Evolutionary conservation across 805 yeast genomes (phyloP).

Genomic region (Saccharomycopsis javanensis): DNA sequence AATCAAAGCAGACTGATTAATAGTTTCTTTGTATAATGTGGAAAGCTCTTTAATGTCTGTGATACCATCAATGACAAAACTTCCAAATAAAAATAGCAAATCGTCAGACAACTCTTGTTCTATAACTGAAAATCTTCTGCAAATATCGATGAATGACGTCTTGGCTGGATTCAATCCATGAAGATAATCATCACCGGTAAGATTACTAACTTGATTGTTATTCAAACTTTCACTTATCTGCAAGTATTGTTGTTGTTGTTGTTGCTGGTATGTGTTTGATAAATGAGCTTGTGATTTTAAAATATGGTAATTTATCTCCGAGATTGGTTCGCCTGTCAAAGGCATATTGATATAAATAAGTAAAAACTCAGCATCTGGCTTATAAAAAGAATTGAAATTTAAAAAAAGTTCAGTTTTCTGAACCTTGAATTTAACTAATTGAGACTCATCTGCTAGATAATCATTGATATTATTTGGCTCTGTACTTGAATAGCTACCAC

Average conservation of each 20-base stretch:
- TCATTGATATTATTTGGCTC: neutral
- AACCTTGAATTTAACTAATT: constrained; percentile 31
- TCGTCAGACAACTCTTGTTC: constrained; percentile 31
- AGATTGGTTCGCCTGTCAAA: constrained; percentile 34
- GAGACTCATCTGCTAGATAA: neutral
- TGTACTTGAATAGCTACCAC: neutral
- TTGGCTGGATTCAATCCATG: constrained; percentile 1
- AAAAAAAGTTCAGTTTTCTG: constrained; percentile 37
- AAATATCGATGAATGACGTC: constrained; percentile 30
- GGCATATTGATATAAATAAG: constrained; percentile 50
- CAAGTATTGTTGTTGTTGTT: neutral
- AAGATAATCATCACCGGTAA: neutral
- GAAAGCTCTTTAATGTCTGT: constrained; percentile 25
- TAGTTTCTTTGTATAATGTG: constrained; percentile 22
- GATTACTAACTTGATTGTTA: neutral
- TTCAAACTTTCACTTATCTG: neutral
- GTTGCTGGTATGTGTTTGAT: neutral
- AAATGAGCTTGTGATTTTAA: neutral
- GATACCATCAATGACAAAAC: constrained; percentile 28
- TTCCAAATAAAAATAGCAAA: constrained; percentile 31
- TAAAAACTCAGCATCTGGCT: constrained; percentile 46
- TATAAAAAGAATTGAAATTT: constrained; percentile 51
- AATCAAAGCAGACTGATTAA: constrained; percentile 24
- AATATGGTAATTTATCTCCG: constrained; percentile 12
- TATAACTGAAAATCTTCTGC: constrained; percentile 32